Base-by-base conservation (phyloP, 345 rosid genomes). In the Populus simonii region DNA sequence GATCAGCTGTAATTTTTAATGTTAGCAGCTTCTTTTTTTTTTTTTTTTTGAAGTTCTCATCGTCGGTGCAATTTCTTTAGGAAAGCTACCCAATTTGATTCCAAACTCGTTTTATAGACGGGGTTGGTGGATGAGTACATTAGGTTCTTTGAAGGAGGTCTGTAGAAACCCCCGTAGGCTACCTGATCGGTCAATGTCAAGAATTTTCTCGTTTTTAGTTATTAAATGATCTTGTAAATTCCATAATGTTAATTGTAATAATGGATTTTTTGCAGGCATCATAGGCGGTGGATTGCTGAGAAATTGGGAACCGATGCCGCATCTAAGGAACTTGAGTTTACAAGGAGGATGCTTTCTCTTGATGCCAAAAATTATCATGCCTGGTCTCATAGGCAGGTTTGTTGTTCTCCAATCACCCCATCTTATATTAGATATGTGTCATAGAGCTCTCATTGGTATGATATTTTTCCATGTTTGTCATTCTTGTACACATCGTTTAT, bases 301-400 rank as follows among this genome's bases (percentile, higher is more conserved):
- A 91, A 88, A 87, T 70, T 93, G 79, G 98, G 97, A 73, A 62
- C 89, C 75, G 89, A 88, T 66, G 94, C 88, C 72, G 80, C 85
- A 23, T 71, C 62, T 70, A 85, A 67, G 76, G 99, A 96, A 72
- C 97, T 96, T 81, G 83, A 89, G 23, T 91, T 91, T 79, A 93
- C 90, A 7, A 79, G 78, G 88, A 84, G 82, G 72, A 87, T 93
- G 49, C 89, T 93, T 70, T 83, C 82, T 39, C 36, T 77, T 68
- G 99, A 93, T 84, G 91, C 97, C 74, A 96, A 92, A 80, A 89
- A 96, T 74, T 96, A 96, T 83, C 98, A 89, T 80, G 97, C 95
- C 72, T 92, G 99, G 98, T 96, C 97, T 63, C 93, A 93, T 87
- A 89, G 98, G 80, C 98, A 93, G 98, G 98, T 93, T 74, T 78